Evolutionary conservation across 176 grass and related monocot genomes (phyloP), one percentile per base, ranked within the genome.

Genomic region (Poa annua): DNA sequence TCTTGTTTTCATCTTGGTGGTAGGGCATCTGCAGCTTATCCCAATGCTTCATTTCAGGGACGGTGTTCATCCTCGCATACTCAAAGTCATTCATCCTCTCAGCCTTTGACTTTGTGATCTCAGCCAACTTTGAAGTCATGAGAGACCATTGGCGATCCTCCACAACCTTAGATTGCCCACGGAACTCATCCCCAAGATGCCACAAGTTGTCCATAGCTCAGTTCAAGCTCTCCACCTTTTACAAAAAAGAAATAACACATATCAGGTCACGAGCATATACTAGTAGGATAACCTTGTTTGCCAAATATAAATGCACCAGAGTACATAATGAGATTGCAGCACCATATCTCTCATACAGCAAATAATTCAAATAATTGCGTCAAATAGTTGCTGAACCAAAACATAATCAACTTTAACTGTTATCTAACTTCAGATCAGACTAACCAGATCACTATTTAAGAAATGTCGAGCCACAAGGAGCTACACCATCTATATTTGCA

Each of bases 91-190:
- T 95, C 76, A 80, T 89, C 83, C 90, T 88, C 52, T 98, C 92
- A 13, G 59, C 80, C 71, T 90, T 93, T 4, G 89, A 90, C 83
- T 76, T 88, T 56, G 93, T 93, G 66, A 98, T 77, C 96, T 98
- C 93, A 15, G 89, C 87, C n/a, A 98, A 85, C 88, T 98, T 98
- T 12, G 96, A 95, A 3, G 96, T 98, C 86, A 98, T 95, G 55
- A 98, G 82, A 33, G 91, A 95, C 96, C 96, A 98, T 80, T 98
- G 96, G 53, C 88, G 88, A 52, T 98, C 96, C 87, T 98, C 96
- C n/a, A 57, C 76, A 8, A 95, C 83, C 83, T 90, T 98, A 5
- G 96, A 87, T 50, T 95, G 91, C 16, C 96, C 92, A 60, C 96
- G 89, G 85, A 95, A 94, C 80, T 95, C 92, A 85, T 95, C 90